Conservation (phyloP, 2,329 filamentous ascomycete genomes). For the Macrophomina tecta region DNA sequence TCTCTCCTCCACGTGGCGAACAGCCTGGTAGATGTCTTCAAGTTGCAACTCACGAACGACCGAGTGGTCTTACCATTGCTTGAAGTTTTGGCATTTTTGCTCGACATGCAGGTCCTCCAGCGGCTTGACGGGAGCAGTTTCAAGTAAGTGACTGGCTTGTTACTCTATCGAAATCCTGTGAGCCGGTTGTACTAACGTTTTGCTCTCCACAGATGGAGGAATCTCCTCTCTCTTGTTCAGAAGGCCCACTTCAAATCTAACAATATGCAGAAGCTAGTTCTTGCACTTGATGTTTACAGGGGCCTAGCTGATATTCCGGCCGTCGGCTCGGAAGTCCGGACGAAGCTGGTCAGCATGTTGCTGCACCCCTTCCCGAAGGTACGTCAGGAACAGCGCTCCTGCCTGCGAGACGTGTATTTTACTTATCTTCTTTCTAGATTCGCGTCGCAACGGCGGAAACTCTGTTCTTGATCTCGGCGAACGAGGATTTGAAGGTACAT, state of each 20-base stretch:
- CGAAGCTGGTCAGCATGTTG: constrained; percentile 75
- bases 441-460: constrained; percentile 49
- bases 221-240: constrained; percentile 73
- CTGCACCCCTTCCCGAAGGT: constrained; percentile 75
- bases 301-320: constrained; percentile 61
- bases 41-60: constrained; percentile 59
- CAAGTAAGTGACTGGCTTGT: constrained; percentile 55
- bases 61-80: constrained; percentile 76
- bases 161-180: neutral
- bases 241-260: constrained; percentile 82
- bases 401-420: neutral
- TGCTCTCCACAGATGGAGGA: constrained; percentile 55
- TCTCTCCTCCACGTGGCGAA: constrained; percentile 37
- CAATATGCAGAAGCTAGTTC: constrained; percentile 80
- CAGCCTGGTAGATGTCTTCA: constrained; percentile 39
- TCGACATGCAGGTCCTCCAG: constrained; percentile 53
- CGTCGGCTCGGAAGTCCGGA: constrained; percentile 63
- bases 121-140: constrained; percentile 51
- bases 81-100: constrained; percentile 76
- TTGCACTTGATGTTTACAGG: constrained; percentile 80
- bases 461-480: constrained; percentile 45
- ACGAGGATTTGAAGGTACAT: constrained; percentile 42
- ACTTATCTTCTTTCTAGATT: constrained; percentile 33
- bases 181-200: neutral
- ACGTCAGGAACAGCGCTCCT: neutral